These are phyloP conservation scores for Pseudonectria foliicola DNA, from an alignment of 2,329 filamentous ascomycete species.

Conservation along the genomic window DNA sequence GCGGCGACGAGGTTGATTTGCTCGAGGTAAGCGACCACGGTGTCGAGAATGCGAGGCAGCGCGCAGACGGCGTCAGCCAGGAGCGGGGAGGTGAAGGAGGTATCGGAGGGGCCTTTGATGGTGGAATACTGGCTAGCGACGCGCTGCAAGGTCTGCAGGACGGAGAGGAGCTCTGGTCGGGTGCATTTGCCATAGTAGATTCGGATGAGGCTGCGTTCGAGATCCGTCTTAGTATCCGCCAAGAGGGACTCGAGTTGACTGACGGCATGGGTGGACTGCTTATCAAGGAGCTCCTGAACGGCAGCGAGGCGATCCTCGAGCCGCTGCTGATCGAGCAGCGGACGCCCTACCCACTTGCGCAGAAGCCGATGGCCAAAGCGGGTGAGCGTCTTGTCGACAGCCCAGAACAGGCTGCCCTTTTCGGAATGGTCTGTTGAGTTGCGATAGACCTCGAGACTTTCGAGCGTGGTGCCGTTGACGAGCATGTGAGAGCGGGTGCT, in stretches of 20 bases:
- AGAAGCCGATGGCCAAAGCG: slow-evolving; percentile 82
- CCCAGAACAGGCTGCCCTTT: slow-evolving; percentile 92
- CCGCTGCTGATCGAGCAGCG: slow-evolving; percentile 66
- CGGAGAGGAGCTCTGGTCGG: slow-evolving; percentile 75
- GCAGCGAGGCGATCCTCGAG: slow-evolving; percentile 76
- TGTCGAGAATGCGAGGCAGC: slow-evolving; percentile 68
- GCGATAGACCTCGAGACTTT: slow-evolving; percentile 89
- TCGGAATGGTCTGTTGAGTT: slow-evolving; percentile 83
- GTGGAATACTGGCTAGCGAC: slow-evolving; percentile 71
- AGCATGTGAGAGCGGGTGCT: slow-evolving; percentile 93
- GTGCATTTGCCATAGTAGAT: slow-evolving; percentile 98
- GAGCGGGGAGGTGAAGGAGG: slow-evolving; percentile 64
- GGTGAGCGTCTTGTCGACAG: slow-evolving; percentile 84
- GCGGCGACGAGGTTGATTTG: slow-evolving; percentile 81
- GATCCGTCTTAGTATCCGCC: slow-evolving; percentile 64
- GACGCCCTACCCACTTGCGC: slow-evolving; percentile 90
- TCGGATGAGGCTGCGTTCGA: slow-evolving; percentile 87
- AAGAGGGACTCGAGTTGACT: slow-evolving; percentile 71
- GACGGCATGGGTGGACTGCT: slow-evolving; percentile 57
- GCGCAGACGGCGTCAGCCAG: slow-evolving; percentile 65
- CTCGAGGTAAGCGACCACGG: slow-evolving; percentile 69
- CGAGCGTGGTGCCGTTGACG: slow-evolving; percentile 87
- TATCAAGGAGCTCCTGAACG: slow-evolving; percentile 75
- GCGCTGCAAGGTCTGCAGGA: slow-evolving; percentile 77
- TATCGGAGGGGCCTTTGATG: slow-evolving; percentile 56